Evolutionary conservation across 2,329 filamentous ascomycete genomes (phyloP).

Genomic region (Monosporascus sp.): DNA sequence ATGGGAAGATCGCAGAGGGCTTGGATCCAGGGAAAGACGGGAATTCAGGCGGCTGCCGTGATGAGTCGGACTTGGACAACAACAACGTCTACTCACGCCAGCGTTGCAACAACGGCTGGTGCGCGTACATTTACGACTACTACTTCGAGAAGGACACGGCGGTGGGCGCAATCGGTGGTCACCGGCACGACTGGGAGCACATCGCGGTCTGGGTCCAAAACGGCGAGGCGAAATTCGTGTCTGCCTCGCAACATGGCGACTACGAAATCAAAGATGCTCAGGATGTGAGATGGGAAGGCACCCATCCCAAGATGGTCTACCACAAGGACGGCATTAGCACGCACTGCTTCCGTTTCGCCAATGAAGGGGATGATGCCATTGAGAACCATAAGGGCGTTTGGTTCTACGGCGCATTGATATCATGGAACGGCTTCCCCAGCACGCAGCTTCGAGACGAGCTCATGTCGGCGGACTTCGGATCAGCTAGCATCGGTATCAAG

Average conservation of each 20-base stretch:
- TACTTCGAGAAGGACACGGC: constrained; percentile 41
- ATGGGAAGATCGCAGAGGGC: constrained; percentile 27
- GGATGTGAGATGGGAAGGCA: constrained; percentile 24
- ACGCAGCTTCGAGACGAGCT: constrained; percentile 20
- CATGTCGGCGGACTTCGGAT: constrained; percentile 20
- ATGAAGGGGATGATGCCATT: constrained; percentile 20
- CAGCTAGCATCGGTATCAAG: constrained; percentile 20
- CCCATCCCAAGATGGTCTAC: constrained; percentile 25
- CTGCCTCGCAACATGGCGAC: constrained; percentile 23
- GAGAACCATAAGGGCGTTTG: constrained; percentile 24
- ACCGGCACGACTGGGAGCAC: constrained; percentile 33
- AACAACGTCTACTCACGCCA: constrained; percentile 37
- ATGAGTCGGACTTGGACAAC: constrained; percentile 28
- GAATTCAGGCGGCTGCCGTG: constrained; percentile 25
- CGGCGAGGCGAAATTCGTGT: constrained; percentile 18
- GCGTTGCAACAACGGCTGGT: constrained; percentile 40
- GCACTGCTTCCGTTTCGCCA: constrained; percentile 24
- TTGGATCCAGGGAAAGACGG: constrained; percentile 23
- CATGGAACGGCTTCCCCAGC: constrained; percentile 22
- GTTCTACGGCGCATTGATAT: constrained; percentile 23
- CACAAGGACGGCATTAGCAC: constrained; percentile 24
- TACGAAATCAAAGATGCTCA: constrained; percentile 18
- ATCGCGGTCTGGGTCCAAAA: constrained; percentile 23
- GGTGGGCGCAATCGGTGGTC: constrained; percentile 23
- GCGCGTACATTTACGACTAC: constrained; percentile 38